These are phyloP conservation scores for Aurifilum marmelostoma DNA, from an alignment of 2,329 filamentous ascomycete genomes.

Conservation along the genomic window DNA sequence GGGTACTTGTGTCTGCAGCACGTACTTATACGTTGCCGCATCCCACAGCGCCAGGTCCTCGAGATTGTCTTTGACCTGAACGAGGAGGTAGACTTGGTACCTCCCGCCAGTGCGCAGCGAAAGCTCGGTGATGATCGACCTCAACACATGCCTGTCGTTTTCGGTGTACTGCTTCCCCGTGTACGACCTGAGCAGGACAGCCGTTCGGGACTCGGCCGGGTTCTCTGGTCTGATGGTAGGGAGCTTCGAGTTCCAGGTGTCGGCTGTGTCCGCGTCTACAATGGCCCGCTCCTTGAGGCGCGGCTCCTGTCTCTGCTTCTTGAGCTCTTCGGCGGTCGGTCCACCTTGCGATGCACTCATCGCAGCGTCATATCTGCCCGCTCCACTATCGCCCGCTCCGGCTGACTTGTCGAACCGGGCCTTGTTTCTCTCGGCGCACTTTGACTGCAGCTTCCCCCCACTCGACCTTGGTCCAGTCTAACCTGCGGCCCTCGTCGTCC, in stretches of 20 bases:
- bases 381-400: constrained; percentile 37
- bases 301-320: constrained; percentile 27
- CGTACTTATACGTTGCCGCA: constrained; percentile 59
- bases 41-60: constrained; percentile 60
- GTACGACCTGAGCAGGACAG: constrained; percentile 76
- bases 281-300: constrained; percentile 6
- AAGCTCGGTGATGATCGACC: constrained; percentile 78
- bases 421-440: constrained; percentile 68
- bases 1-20: constrained; percentile 51
- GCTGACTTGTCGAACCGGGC: constrained; percentile 57
- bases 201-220: constrained; percentile 60
- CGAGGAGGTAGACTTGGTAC: constrained; percentile 78
- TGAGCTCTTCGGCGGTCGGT: constrained; percentile 22
- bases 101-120: constrained; percentile 76
- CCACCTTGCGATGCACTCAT: constrained; percentile 29
- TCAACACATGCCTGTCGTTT: constrained; percentile 78
- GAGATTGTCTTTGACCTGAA: constrained; percentile 70
- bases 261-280: constrained; percentile 4
- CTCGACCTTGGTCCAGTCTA: constrained; percentile 66
- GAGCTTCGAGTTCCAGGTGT: constrained; percentile 10
- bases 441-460: constrained; percentile 73
- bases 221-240: constrained; percentile 22
- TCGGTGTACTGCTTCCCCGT: constrained; percentile 75
- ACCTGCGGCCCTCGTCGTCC: constrained; percentile 48
- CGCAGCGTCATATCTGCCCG: constrained; percentile 49